Evolutionary conservation across 2,329 filamentous ascomycete species (phyloP).

Genomic region (Penicillium sp.): DNA sequence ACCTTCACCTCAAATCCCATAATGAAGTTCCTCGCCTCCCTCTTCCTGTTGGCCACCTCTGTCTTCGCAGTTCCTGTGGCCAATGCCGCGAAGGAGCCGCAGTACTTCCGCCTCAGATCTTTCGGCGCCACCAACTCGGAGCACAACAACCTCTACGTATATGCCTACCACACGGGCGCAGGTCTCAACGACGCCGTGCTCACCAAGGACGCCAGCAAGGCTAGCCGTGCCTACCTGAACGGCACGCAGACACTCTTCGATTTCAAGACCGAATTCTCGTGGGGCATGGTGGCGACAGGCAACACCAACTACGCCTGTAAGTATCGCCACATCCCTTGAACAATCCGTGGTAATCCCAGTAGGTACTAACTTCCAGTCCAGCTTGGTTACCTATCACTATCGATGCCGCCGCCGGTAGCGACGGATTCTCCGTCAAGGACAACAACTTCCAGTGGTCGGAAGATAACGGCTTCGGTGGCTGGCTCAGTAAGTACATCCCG

Average conservation of each 20-base stretch:
- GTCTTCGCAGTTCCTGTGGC: constrained; percentile 30
- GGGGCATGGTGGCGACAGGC: constrained; percentile 31
- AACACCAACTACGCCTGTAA: constrained; percentile 38
- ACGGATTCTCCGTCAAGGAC: constrained; percentile 34
- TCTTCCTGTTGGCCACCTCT: constrained; percentile 31
- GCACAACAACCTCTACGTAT: constrained; percentile 40
- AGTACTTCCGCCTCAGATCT: constrained; percentile 39
- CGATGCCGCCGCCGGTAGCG: constrained; percentile 33
- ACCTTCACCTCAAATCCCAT: background rate
- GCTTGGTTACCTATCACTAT: constrained; percentile 40
- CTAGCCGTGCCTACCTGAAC: constrained; percentile 33
- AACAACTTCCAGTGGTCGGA: constrained; percentile 30
- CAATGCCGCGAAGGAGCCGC: constrained; percentile 12
- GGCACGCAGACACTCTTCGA: constrained; percentile 34
- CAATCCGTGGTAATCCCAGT: background rate
- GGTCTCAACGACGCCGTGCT: constrained; percentile 41
- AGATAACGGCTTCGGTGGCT: constrained; percentile 37
- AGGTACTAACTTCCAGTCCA: constrained; percentile 13
- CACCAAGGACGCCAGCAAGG: constrained; percentile 21
- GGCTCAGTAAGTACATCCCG: constrained; percentile 36
- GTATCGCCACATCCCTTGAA: constrained; percentile 14
- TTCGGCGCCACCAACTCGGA: constrained; percentile 23
- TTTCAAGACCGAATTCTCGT: constrained; percentile 30
- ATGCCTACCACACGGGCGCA: constrained; percentile 44
- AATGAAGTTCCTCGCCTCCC: constrained; percentile 33